phyloP scores from a whole-genome alignment of 1,284 basidiomycete species.

The Sanghuangporus baumii region DNA sequence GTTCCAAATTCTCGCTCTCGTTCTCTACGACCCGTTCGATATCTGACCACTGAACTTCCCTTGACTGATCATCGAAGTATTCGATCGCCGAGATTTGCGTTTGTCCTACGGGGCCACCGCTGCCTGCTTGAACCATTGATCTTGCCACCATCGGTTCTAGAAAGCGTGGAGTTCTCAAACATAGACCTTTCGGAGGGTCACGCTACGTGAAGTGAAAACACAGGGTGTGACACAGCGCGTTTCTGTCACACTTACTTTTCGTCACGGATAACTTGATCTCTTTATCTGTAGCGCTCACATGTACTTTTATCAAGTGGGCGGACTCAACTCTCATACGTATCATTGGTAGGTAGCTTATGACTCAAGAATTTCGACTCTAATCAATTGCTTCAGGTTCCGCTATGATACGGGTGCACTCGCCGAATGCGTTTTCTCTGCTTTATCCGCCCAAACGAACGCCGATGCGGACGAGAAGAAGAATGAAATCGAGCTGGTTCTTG shows the following conservation, averaged over 20 bases:
- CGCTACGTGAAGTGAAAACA: background rate
- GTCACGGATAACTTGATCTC: background rate
- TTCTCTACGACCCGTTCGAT: constrained; percentile 4
- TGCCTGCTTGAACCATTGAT: background rate
- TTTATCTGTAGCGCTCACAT: background rate
- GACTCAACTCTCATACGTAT: constrained; percentile 25
- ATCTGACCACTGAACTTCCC: constrained; percentile 10
- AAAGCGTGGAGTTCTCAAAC: background rate
- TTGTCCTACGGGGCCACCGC: background rate
- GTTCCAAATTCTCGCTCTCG: background rate
- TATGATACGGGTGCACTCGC: constrained; percentile 16
- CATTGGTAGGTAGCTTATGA: constrained; percentile 17
- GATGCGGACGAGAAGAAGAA: constrained; percentile 14
- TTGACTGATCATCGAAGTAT: constrained; percentile 5
- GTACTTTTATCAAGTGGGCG: constrained; percentile 30
- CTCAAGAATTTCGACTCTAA: background rate
- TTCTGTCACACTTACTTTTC: background rate
- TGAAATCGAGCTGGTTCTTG: constrained; percentile 23
- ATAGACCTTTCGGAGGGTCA: background rate
- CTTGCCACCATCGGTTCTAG: background rate
- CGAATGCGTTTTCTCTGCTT: constrained; percentile 1
- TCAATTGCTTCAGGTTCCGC: constrained; percentile 11
- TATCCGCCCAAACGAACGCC: background rate
- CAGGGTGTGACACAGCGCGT: background rate
- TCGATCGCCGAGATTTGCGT: background rate